Conservation (phyloP, 169 alveolate species). For the Plasmodium berghei region DNA sequence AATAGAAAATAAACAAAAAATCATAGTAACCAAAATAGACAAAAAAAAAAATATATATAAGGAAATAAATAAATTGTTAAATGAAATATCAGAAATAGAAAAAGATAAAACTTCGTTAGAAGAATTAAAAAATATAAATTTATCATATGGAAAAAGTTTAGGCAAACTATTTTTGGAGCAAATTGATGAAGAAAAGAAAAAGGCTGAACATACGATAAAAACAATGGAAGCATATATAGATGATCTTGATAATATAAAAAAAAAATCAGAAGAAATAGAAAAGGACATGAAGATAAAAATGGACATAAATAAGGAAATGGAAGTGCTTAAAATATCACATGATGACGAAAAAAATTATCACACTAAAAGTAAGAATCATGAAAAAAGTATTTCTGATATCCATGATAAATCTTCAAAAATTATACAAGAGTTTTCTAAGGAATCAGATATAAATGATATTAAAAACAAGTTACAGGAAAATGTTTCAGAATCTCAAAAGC, state of each 20-base stretch:
- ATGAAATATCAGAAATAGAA: conserved; percentile 3
- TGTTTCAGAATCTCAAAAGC: background rate
- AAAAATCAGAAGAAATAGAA: too few relatives aligned
- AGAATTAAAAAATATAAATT: background rate
- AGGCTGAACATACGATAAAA: background rate
- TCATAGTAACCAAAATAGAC: too few relatives aligned
- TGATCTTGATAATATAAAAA: background rate
- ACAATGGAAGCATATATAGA: background rate
- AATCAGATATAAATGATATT: background rate
- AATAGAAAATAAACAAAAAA: too few relatives aligned
- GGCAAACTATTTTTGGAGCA: background rate
- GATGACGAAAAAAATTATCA: background rate
- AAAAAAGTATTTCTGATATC: too few relatives aligned
- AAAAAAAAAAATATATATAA: background rate
- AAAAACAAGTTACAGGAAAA: background rate
- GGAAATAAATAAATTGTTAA: background rate
- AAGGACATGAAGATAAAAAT: too few relatives aligned
- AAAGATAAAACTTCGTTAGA: background rate
- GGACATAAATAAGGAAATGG: too few relatives aligned
- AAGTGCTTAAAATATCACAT: background rate
- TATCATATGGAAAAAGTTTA: conserved; percentile 15
- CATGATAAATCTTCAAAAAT: too few relatives aligned
- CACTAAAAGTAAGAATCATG: background rate
- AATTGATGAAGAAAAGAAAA: background rate
- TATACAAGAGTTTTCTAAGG: too few relatives aligned